Evolutionary conservation across 78 protist species (phyloP).

Genomic region (Polysphondylium violaceum): DNA sequence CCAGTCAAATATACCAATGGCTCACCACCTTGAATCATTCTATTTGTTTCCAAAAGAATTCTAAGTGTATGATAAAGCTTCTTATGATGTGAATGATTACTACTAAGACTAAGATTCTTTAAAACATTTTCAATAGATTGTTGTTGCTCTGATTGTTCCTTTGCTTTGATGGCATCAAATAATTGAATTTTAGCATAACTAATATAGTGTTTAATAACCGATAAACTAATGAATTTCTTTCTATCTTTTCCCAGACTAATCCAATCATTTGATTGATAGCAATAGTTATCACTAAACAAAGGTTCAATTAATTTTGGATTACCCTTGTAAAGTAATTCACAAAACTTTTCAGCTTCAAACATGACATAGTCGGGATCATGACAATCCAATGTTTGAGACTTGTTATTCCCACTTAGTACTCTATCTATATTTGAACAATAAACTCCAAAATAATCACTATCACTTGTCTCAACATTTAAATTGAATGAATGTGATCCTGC

Average conservation of each 20-base stretch:
- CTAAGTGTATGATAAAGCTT: conserved; percentile 68
- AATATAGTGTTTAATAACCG: conserved; percentile 33
- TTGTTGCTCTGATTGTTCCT: background rate
- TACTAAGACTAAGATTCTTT: background rate
- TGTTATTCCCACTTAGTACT: background rate
- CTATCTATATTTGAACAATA: conserved; percentile 30
- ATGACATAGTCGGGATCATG: conserved; percentile 67
- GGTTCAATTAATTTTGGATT: conserved; percentile 77
- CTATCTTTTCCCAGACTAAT: background rate
- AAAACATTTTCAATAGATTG: too few relatives aligned
- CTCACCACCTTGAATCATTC: conserved; percentile 29
- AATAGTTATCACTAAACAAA: conserved; percentile 13
- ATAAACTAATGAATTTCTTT: conserved; percentile 23
- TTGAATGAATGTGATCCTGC: conserved; percentile 73
- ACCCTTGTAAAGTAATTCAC: conserved; percentile 47
- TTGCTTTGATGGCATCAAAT: conserved; percentile 41
- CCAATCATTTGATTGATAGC: conserved; percentile 45
- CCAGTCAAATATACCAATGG: conserved; percentile 48
- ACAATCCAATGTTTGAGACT: conserved; percentile 18
- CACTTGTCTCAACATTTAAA: conserved; percentile 73
- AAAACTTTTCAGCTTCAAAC: conserved; percentile 30
- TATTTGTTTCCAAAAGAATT: conserved; percentile 13
- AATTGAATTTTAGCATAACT: conserved; percentile 42
- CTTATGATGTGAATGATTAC: conserved; percentile 47
- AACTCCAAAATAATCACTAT: conserved; percentile 71